Evolutionary conservation across 306 rosid species (phyloP).

Genomic region (Senna siamea): DNA sequence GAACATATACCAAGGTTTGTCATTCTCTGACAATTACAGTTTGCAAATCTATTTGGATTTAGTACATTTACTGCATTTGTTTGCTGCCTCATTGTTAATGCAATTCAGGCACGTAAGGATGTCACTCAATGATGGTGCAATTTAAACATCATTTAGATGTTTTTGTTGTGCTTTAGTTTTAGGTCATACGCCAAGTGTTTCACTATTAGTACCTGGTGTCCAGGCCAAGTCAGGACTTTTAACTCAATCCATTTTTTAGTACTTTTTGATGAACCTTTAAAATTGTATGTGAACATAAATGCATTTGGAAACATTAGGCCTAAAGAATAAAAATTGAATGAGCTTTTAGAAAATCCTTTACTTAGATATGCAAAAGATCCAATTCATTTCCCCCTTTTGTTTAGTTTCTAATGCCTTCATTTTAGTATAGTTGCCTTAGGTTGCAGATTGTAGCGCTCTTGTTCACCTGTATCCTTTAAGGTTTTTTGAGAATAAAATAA

Average conservation of each 20-base stretch:
- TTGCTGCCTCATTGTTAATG: conserved; percentile 1
- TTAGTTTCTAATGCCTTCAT: not conserved
- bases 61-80: not conserved
- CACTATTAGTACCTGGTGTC: not conserved
- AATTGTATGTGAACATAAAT: not conserved
- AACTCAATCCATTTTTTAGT: not conserved
- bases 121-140: conserved; percentile 17
- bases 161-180: not conserved
- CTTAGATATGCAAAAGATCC: not conserved
- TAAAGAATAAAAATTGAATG: conserved; percentile 5
- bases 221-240: not conserved
- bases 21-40: not conserved
- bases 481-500: not conserved
- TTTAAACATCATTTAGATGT: not conserved
- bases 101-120: not conserved
- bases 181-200: not conserved
- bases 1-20: conserved; percentile 92
- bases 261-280: not conserved
- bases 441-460: conserved; percentile 3
- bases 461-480: not conserved
- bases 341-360: not conserved
- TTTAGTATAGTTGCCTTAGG: not conserved
- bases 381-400: not conserved
- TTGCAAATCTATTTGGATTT: conserved; percentile 4
- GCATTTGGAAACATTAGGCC: not conserved